These are phyloP conservation scores for Microbotryomycetes sp. DNA, from an alignment of 1,284 basidiomycete genomes.

Conservation along the genomic window DNA sequence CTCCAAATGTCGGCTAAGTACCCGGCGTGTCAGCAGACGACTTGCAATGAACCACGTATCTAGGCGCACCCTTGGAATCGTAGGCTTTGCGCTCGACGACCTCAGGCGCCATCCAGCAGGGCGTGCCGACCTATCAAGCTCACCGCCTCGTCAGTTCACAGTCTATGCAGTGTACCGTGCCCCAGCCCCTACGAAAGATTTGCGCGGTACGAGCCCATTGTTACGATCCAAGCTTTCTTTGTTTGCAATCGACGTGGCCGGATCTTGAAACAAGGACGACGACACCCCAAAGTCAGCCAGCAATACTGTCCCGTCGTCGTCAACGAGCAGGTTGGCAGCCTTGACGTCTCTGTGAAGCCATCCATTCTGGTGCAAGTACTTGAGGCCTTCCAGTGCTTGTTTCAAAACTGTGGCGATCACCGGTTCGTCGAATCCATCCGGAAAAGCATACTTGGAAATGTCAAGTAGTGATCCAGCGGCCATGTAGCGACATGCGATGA, in stretches of 20 bases:
- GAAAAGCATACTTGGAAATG: slow-evolving; percentile 57
- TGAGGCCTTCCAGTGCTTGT: slow-evolving; percentile 73
- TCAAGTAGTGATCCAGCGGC: slow-evolving; percentile 28
- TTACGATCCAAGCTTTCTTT: slow-evolving; percentile 32
- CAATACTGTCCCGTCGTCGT: slow-evolving; percentile 68
- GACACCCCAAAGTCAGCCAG: slow-evolving; percentile 82
- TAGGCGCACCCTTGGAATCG: slow-evolving; percentile 52
- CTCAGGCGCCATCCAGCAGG: slow-evolving; percentile 92
- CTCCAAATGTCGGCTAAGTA: slow-evolving; percentile 74
- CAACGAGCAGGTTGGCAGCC: slow-evolving; percentile 78
- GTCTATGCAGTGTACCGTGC: too few species aligned
- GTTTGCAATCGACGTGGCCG: background rate
- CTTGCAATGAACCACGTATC: background rate
- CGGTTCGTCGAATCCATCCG: slow-evolving; percentile 77
- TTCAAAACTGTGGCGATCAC: slow-evolving; percentile 73
- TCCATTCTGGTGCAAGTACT: slow-evolving; percentile 76
- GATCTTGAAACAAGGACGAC: slow-evolving; percentile 62
- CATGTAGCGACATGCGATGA: slow-evolving; percentile 83
- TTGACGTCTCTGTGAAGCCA: slow-evolving; percentile 86
- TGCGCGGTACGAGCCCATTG: slow-evolving; percentile 55
- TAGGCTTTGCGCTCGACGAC: slow-evolving; percentile 75
- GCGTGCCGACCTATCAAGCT: too few species aligned
- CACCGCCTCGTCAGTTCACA: too few species aligned
- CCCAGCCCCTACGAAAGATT: slow-evolving; percentile 82
- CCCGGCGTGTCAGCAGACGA: background rate